Conservation (phyloP, 257 asterid species). For the Nicotiana paniculata region DNA sequence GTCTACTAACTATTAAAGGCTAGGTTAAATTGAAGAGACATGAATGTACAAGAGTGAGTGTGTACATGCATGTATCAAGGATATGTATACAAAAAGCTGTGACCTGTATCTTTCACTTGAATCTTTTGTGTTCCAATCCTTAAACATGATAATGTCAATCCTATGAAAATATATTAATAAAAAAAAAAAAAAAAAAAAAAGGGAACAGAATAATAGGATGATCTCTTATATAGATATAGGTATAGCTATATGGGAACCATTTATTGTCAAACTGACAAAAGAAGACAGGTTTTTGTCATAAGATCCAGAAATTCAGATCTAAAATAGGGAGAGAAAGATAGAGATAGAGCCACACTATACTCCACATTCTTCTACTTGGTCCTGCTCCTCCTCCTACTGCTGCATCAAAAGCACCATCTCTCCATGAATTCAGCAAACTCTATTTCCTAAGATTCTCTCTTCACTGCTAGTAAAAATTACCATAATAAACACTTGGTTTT, state of each 20-base stretch:
- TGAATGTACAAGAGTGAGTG: neutral
- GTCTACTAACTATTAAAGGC: neutral
- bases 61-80: neutral
- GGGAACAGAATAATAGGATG: slow-evolving; percentile 6
- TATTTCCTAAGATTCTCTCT: slow-evolving; percentile 12
- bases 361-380: neutral
- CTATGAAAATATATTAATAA: neutral
- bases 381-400: neutral
- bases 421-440: slow-evolving; percentile 20
- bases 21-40: neutral
- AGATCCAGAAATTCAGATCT: slow-evolving; percentile 12
- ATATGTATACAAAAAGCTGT: neutral
- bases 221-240: neutral
- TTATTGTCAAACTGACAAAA: slow-evolving; percentile 1
- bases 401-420: neutral
- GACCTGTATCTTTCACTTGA: neutral
- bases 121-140: slow-evolving; percentile 2
- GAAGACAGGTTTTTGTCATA: neutral
- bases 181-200: neutral
- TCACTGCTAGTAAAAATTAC: neutral
- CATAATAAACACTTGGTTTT: neutral
- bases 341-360: neutral
- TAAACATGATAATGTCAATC: slow-evolving; percentile 7
- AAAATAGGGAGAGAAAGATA: neutral
- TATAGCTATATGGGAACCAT: neutral